phyloP scores from a whole-genome alignment of 768 basidiomycete genomes.

The Suillus luteus region DNA sequence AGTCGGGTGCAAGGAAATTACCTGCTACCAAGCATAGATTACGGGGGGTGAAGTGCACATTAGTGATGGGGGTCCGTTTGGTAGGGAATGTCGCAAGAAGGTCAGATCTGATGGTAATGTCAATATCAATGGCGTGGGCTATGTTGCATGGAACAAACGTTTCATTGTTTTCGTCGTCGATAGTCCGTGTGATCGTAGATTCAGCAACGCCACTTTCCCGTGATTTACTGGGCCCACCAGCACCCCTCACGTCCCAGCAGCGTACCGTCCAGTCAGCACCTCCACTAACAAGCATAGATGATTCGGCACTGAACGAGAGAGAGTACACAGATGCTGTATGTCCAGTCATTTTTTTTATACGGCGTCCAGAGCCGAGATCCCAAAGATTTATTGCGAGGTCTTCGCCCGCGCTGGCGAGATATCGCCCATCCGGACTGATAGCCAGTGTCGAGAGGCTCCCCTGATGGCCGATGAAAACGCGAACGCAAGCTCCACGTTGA shows the following conservation, averaged over 20 bases:
- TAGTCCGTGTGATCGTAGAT: slow-evolving; percentile 33
- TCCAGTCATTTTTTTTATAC: slow-evolving; percentile 95
- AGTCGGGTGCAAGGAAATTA: slow-evolving; percentile 62
- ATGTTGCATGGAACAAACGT: slow-evolving; percentile 55
- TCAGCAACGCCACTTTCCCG: slow-evolving; percentile 55
- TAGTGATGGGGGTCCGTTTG: slow-evolving; percentile 90
- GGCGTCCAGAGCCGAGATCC: slow-evolving; percentile 94
- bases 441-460: slow-evolving; percentile 84
- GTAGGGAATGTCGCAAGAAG: slow-evolving; percentile 91
- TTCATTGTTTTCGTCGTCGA: slow-evolving; percentile 59
- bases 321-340: slow-evolving; percentile 90
- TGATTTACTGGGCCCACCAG: slow-evolving; percentile 66
- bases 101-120: slow-evolving; percentile 59
- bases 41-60: slow-evolving; percentile 92
- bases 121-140: background rate
- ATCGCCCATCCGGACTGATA: slow-evolving; percentile 91
- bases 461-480: slow-evolving; percentile 95
- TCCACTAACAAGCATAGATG: slow-evolving; percentile 86
- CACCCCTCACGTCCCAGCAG: slow-evolving; percentile 93
- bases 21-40: slow-evolving; percentile 93
- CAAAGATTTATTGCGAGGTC: slow-evolving; percentile 94
- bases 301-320: slow-evolving; percentile 90
- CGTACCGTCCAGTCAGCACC: slow-evolving; percentile 94
- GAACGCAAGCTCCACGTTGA: slow-evolving; percentile 90
- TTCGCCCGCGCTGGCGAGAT: slow-evolving; percentile 90